A percentile compares a stretch with the other conserved stretches of the same genome.
phyloP scores from a whole-genome alignment of 495 filamentous ascomycete genomes.

The Ascodesmis nigricans region DNA sequence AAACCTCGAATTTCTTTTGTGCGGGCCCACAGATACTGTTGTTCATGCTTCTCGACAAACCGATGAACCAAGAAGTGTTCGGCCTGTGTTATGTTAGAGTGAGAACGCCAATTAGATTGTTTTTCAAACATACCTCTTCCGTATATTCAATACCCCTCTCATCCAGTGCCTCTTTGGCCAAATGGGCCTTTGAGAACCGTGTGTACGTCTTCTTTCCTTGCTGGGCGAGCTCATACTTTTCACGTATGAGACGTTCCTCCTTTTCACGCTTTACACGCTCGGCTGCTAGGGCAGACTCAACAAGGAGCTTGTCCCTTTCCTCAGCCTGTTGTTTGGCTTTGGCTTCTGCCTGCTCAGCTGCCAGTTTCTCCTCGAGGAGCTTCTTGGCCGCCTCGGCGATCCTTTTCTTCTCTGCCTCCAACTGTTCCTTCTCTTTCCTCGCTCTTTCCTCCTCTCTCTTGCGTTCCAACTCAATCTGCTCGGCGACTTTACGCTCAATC shows the following conservation, averaged over 20 bases:
- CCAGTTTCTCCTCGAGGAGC: conserved; percentile 25
- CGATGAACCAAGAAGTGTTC: conserved; percentile 21
- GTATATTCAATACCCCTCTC: conserved; percentile 17
- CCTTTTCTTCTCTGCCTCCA: conserved; percentile 28
- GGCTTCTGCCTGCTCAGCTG: conserved; percentile 13
- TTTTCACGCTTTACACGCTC: not conserved
- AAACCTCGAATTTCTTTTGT: conserved; percentile 22
- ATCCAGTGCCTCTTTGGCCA: conserved; percentile 21
- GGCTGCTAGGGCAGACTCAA: no score
- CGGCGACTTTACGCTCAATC: conserved; percentile 15
- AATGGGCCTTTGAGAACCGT: conserved; percentile 20
- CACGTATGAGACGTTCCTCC: not conserved
- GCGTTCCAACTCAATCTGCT: conserved; percentile 8
- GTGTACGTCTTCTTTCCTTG: conserved; percentile 15
- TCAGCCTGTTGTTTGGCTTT: conserved; percentile 6
- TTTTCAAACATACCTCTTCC: conserved; percentile 19
- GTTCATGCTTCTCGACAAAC: conserved; percentile 20
- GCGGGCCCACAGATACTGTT: conserved; percentile 19
- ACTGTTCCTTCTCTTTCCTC: conserved; percentile 26
- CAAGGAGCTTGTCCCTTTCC: not conserved
- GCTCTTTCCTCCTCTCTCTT: conserved; percentile 7
- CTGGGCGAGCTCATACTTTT: conserved; percentile 6
- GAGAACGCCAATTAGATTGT: no score
- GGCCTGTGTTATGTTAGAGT: conserved; percentile 3
- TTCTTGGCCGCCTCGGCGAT: conserved; percentile 24